Evolutionary conservation across 2,329 filamentous ascomycete species (phyloP).

Genomic region (Didymellaceae sp.): DNA sequence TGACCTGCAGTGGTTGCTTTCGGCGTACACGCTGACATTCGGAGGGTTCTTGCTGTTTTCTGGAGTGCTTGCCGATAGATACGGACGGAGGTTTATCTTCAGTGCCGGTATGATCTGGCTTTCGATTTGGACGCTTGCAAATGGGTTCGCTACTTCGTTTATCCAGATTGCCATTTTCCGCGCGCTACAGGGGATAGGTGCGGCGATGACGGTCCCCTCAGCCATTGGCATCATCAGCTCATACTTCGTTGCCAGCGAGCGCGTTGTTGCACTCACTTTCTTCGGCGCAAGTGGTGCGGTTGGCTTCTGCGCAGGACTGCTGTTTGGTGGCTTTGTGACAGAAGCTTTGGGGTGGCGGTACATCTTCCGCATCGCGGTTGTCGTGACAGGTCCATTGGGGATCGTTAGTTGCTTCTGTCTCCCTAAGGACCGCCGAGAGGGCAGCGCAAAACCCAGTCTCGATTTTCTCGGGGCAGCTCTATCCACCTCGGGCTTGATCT

Average conservation of each 20-base stretch:
- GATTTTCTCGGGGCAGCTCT: constrained; percentile 11
- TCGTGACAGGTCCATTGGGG: constrained; percentile 5
- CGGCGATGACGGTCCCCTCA: constrained; percentile 13
- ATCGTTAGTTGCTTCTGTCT: constrained; percentile 5
- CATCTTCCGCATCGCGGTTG: constrained; percentile 13
- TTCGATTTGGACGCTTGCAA: constrained; percentile 13
- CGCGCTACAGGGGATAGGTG: constrained; percentile 13
- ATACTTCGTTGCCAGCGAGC: constrained; percentile 13
- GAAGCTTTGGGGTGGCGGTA: constrained; percentile 15
- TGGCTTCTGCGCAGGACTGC: constrained; percentile 11
- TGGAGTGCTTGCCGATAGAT: constrained; percentile 8
- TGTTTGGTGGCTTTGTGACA: constrained; percentile 14
- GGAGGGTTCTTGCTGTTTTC: constrained; percentile 14
- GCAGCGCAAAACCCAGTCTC: constrained; percentile 12
- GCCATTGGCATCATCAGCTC: constrained; percentile 17
- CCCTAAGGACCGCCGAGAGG: constrained; percentile 10
- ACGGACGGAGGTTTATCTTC: constrained; percentile 9
- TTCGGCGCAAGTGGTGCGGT: constrained; percentile 16
- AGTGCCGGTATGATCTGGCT: constrained; percentile 13
- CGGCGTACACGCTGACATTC: constrained; percentile 14
- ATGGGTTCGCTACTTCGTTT: constrained; percentile 11
- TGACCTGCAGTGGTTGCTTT: constrained; percentile 13
- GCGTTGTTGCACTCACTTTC: constrained; percentile 10
- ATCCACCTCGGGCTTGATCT: constrained; percentile 7
- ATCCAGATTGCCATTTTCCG: constrained; percentile 16